Evolutionary conservation across 768 basidiomycete species (phyloP), one percentile per base, ranked within the genome.

Genomic region (Lactifluus rugatus): DNA sequence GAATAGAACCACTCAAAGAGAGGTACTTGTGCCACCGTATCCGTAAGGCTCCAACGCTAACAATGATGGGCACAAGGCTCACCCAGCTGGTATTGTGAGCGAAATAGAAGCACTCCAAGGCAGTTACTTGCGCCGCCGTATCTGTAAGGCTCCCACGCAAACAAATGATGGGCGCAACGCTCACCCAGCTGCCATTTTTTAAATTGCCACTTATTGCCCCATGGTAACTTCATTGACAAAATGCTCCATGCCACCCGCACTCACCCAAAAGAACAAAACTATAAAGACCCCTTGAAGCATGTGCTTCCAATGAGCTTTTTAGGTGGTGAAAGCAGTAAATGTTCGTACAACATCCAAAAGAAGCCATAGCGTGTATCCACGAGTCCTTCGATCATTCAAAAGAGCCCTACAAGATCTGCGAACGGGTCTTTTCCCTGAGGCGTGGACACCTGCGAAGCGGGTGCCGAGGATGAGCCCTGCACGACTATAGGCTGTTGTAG

Each of bases 361-460:
- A 48, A 13, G 26, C 19, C 16, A 31, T 17, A 52, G 9, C 13
- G 36, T 36, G 21, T 32, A 45, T 48, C 47, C 37, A 44, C 48
- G 21, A 58, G 14, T 13, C 46, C 45, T 8, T 26, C 37, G 7
- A 11, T 28, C 42, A 50, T 51, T 67, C 67, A 92, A 69, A 92
- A 90, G 54, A 92, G 70, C 19, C 84, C 84, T 2, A 78, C 88
- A 36, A 92, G 75, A 71, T 92, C 89, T 6, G 88, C 87, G 66
- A 92, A 92, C 42, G 90, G 89, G 70, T 92, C 89, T 68, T 88
- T 92, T 56, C 72, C 75, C 61, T 79, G 76, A 45, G 69, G 64
- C 62, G 72, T 47, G 57, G 52, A 66, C 6, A 69, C 36, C 55
- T 60, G 64, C 48, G 60, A 60, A 54, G 60, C 48, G 23, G 57